Percentiles rank a stretch among this genome's conserved stretches.
Conservation (phyloP, 352 stramenopile species). For the Phytophthora quininea region DNA sequence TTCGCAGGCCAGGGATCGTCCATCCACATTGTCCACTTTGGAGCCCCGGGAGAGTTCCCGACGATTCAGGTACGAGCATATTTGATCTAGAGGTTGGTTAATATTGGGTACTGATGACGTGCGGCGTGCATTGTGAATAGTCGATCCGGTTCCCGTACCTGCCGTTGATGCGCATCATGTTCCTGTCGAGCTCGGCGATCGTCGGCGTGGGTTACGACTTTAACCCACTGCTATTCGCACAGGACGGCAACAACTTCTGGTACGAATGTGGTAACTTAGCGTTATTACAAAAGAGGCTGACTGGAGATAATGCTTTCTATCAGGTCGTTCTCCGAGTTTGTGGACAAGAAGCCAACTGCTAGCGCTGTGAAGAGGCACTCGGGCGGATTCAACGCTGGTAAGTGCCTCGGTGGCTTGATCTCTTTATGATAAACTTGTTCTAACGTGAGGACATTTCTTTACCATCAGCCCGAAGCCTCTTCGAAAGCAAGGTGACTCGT, state of each 20-base stretch:
- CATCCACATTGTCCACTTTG: conserved; percentile 91
- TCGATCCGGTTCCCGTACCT: conserved; percentile 89
- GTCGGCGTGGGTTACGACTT: conserved; percentile 92
- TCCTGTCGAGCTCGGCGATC: conserved; percentile 89
- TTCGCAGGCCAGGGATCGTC: conserved; percentile 92
- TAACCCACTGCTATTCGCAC: conserved; percentile 90
- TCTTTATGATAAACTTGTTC: no score
- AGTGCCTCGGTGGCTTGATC: not conserved
- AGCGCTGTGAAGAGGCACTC: conserved; percentile 60
- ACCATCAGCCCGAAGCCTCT: conserved; percentile 68
- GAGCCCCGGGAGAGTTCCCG: conserved; percentile 63
- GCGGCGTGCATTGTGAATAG: conserved; percentile 32
- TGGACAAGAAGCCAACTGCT: conserved; percentile 77
- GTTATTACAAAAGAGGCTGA: conserved; percentile 1
- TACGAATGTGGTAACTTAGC: conserved; percentile 25
- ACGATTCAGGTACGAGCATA: conserved; percentile 63
- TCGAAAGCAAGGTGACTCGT: conserved; percentile 85
- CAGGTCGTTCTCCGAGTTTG: conserved; percentile 75
- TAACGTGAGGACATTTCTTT: no score
- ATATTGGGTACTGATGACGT: not conserved
- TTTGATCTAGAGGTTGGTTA: not conserved
- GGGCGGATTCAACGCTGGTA: conserved; percentile 75
- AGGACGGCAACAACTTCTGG: conserved; percentile 81
- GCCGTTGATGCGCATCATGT: conserved; percentile 86
- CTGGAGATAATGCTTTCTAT: conserved; percentile 1